A percentile compares a stretch with the other conserved stretches of the same genome.
phyloP scores from a whole-genome alignment of 805 yeast species.

The Ogataea paradorogensis region DNA sequence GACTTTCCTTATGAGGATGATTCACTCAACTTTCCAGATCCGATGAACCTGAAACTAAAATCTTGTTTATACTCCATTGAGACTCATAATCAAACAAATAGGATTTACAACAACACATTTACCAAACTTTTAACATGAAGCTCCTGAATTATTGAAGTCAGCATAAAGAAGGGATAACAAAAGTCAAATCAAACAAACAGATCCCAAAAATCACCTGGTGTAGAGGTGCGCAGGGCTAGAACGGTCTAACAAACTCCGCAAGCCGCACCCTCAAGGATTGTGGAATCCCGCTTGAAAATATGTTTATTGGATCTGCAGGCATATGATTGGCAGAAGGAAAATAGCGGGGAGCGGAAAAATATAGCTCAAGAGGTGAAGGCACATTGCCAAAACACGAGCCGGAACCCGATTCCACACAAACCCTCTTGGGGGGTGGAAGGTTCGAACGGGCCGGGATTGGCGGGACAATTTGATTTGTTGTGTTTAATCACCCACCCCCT shows the following conservation, averaged over 20 bases:
- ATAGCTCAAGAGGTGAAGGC: neutral
- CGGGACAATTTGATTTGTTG: neutral
- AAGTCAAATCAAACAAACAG: too few species aligned
- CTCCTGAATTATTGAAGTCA: too few species aligned
- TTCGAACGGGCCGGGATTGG: slow-evolving; percentile 3
- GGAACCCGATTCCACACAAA: neutral
- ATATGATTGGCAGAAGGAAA: slow-evolving; percentile 1
- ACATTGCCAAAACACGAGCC: neutral
- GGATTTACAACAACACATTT: too few species aligned
- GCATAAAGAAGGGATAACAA: too few species aligned
- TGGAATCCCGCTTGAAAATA: slow-evolving; percentile 4
- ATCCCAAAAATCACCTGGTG: too few species aligned
- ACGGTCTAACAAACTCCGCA: slow-evolving; percentile 2
- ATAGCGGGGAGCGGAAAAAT: neutral
- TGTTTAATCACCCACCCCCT: neutral
- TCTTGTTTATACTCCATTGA: too few species aligned
- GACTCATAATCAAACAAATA: too few species aligned
- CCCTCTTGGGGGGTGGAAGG: neutral
- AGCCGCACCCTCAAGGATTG: slow-evolving; percentile 1
- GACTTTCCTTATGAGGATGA: too few species aligned
- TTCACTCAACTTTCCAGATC: too few species aligned
- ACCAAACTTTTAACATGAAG: too few species aligned
- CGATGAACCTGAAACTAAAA: too few species aligned
- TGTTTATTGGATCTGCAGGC: neutral
- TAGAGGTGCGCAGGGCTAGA: neutral